Conservation (phyloP, 2,329 filamentous ascomycete genomes). For the Diaporthe batatas region DNA sequence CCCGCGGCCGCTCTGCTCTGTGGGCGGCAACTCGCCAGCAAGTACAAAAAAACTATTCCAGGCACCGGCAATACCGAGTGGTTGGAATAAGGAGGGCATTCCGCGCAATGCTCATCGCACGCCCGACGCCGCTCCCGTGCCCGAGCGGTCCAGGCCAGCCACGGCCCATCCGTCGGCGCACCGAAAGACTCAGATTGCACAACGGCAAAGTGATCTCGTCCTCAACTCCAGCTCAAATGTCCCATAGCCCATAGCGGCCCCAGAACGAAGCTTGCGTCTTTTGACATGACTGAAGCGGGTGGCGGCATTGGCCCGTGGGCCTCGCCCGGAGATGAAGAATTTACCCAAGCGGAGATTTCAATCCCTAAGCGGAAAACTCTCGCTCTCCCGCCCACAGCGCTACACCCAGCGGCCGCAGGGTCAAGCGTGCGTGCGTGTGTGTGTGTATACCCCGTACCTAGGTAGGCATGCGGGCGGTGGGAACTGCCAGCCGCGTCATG, state of each 20-base stretch:
- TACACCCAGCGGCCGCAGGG: slow-evolving; percentile 16
- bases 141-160: slow-evolving; percentile 23
- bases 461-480: slow-evolving; percentile 5
- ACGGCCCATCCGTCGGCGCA: slow-evolving; percentile 14
- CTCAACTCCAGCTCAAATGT: slow-evolving; percentile 19
- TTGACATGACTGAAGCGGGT: slow-evolving; percentile 26
- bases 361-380: slow-evolving; percentile 35
- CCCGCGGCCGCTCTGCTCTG: background rate
- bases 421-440: background rate
- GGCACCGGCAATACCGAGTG: slow-evolving; percentile 28
- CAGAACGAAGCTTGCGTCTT: slow-evolving; percentile 23
- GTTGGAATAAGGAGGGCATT: slow-evolving; percentile 12
- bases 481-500: slow-evolving; percentile 17
- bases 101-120: slow-evolving; percentile 27
- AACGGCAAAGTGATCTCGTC: slow-evolving; percentile 5
- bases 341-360: slow-evolving; percentile 38
- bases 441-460: background rate
- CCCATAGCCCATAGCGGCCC: slow-evolving; percentile 13
- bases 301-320: slow-evolving; percentile 36
- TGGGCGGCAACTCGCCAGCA: background rate
- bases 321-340: slow-evolving; percentile 41
- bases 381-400: slow-evolving; percentile 27
- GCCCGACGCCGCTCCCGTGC: slow-evolving; percentile 28
- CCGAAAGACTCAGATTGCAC: slow-evolving; percentile 18
- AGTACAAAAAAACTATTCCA: background rate